Evolutionary conservation across 768 basidiomycete species (phyloP).

Genomic region (Mycena leptocephala): DNA sequence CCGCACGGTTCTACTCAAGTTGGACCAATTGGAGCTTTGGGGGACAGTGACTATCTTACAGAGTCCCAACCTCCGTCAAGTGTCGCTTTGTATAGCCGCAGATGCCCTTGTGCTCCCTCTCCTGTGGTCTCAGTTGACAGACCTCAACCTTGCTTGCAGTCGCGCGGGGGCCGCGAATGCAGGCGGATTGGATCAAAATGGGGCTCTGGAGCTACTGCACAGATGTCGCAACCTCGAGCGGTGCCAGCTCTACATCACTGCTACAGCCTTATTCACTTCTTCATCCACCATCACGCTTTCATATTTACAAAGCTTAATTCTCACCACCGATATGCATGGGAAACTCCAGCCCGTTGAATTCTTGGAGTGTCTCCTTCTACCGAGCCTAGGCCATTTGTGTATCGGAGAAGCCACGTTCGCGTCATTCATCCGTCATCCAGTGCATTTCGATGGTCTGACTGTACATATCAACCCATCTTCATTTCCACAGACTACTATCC

Average conservation of each 20-base stretch:
- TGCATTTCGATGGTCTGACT: no score
- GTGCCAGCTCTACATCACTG: not conserved
- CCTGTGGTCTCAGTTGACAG: not conserved
- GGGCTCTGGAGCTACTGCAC: not conserved
- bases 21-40: not conserved
- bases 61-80: not conserved
- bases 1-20: not conserved
- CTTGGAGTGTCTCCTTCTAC: no score
- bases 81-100: not conserved
- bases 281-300: not conserved
- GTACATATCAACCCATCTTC: no score
- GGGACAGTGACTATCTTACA: not conserved
- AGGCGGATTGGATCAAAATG: not conserved
- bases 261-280: not conserved
- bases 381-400: no score
- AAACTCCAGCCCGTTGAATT: no score
- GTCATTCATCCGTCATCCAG: no score
- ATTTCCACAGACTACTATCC: no score
- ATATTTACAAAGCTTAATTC: not conserved
- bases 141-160: not conserved
- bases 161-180: not conserved
- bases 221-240: slow-evolving; percentile 4
- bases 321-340: not conserved
- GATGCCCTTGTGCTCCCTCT: not conserved
- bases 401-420: no score